phyloP scores from a whole-genome alignment of 306 rosid genomes.

The Citrullus mucosospermus region DNA sequence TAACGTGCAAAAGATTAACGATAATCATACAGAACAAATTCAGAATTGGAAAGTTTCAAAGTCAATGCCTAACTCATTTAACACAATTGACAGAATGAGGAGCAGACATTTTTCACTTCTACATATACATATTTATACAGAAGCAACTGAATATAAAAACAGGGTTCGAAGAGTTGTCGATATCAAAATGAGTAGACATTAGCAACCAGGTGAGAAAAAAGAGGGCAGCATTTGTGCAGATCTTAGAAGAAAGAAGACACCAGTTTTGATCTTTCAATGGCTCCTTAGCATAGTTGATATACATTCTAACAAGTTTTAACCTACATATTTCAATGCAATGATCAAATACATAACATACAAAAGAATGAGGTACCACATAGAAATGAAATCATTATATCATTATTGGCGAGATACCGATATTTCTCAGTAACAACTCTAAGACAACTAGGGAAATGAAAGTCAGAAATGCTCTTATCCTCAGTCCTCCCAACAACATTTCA shows the following conservation, averaged over 20 bases:
- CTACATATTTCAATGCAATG: constrained; percentile 6
- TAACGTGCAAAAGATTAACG: not conserved
- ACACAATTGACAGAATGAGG: not conserved
- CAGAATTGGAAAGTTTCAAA: not conserved
- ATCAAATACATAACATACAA: not conserved
- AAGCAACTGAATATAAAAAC: not conserved
- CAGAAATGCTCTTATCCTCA: not conserved
- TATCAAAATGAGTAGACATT: constrained; percentile 1
- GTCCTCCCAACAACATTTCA: not conserved
- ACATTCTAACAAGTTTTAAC: constrained; percentile 5
- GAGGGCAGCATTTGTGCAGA: not conserved
- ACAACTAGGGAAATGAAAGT: not conserved
- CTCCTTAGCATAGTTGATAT: constrained; percentile 1
- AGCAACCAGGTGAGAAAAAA: not conserved
- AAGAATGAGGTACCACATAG: not conserved
- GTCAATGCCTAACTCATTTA: not conserved
- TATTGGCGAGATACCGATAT: not conserved
- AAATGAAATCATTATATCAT: not conserved
- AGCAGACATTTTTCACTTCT: not conserved
- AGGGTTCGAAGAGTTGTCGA: not conserved
- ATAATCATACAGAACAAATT: not conserved
- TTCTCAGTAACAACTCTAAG: not conserved
- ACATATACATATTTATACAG: not conserved
- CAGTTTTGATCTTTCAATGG: not conserved
- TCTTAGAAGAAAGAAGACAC: not conserved